Percentiles rank a stretch among this genome's conserved stretches.
phyloP scores from a whole-genome alignment of 2,329 filamentous ascomycete species.

The Apiospora marii region DNA sequence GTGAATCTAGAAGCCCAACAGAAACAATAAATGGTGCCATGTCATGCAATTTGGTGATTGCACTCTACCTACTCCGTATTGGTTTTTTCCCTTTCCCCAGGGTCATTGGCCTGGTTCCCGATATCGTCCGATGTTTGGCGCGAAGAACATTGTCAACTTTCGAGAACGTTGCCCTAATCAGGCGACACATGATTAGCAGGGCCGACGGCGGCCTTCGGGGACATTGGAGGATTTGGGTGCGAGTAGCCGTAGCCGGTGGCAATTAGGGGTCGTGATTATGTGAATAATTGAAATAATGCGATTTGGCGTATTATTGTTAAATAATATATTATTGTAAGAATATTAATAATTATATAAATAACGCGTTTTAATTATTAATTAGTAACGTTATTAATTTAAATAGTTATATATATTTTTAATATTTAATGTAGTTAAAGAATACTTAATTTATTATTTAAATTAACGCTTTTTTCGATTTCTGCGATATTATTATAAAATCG shows the following conservation, averaged over 20 bases:
- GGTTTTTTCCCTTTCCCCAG: background rate
- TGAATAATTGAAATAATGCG: too few species aligned
- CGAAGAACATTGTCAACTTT: slow-evolving; percentile 3
- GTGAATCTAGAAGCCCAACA: slow-evolving; percentile 10
- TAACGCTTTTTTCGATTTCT: too few species aligned
- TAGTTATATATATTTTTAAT: too few species aligned
- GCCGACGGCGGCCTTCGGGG: slow-evolving; percentile 7
- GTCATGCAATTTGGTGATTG: background rate
- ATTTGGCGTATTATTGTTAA: too few species aligned
- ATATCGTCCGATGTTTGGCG: slow-evolving; percentile 20
- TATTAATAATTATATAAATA: too few species aligned
- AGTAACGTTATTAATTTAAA: too few species aligned
- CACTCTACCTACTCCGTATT: background rate
- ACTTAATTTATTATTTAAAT: too few species aligned
- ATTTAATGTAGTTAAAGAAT: too few species aligned
- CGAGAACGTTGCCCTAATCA: slow-evolving; percentile 20
- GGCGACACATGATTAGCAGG: slow-evolving; percentile 11
- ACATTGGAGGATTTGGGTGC: background rate
- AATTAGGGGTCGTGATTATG: background rate
- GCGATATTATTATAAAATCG: too few species aligned
- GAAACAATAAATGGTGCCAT: background rate
- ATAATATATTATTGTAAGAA: too few species aligned
- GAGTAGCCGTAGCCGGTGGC: background rate
- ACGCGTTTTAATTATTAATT: too few species aligned
- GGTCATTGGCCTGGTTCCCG: background rate